phyloP scores from a whole-genome alignment of 75 land plant genomes.

The Picea sitchensis region DNA sequence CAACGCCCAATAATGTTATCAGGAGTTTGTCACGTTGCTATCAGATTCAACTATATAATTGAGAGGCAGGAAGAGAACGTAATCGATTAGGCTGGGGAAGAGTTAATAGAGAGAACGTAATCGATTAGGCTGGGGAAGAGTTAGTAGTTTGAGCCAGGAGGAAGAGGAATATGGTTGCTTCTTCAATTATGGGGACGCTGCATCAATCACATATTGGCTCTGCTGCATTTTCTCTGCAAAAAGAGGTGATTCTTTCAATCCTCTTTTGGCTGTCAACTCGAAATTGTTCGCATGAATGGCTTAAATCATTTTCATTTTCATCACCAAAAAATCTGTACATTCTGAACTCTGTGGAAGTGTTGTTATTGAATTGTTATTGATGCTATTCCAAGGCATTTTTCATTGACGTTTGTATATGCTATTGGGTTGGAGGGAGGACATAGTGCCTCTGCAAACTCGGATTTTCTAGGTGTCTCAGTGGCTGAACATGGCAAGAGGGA shows the following conservation, averaged over 20 bases:
- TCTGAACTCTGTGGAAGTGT: too few species aligned
- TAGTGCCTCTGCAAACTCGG: constrained; percentile 26
- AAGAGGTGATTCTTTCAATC: background rate
- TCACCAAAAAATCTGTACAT: background rate
- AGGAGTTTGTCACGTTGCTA: too few species aligned
- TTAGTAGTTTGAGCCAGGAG: background rate
- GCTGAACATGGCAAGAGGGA: constrained; percentile 42
- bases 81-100: too few species aligned
- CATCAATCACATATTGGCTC: constrained; percentile 2
- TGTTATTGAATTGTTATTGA: background rate
- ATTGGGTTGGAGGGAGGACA: constrained; percentile 28
- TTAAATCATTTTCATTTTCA: too few species aligned
- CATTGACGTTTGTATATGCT: background rate
- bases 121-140: too few species aligned
- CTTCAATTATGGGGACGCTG: background rate
- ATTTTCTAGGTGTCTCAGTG: constrained; percentile 51
- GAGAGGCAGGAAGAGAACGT: background rate
- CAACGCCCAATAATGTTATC: too few species aligned
- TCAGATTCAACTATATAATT: background rate
- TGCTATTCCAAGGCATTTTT: too few species aligned
- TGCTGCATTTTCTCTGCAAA: background rate
- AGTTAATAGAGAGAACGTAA: background rate
- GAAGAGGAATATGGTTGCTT: background rate
- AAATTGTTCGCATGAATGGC: background rate
- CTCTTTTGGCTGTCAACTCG: background rate